Evolutionary conservation across 768 basidiomycete species (phyloP), one percentile per base, ranked within the genome.

Genomic region (Daedaleopsis nitida): DNA sequence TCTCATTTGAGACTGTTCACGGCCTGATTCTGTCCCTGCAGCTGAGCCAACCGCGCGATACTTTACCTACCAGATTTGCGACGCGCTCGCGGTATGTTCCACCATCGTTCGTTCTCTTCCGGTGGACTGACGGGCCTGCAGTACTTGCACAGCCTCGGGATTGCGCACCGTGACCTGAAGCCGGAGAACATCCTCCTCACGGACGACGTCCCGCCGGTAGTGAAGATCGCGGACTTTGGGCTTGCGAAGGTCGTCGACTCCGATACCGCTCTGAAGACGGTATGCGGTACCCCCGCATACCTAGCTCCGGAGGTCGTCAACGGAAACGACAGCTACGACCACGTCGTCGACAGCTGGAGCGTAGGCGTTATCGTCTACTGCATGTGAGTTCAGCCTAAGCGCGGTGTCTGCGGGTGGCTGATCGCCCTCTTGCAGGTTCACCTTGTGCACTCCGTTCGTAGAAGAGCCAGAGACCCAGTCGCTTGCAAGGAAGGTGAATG

Each of bases 191-290:
- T 96, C 9, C 81, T 96, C 2, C 75, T 97, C 14, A 94, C 93
- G 1, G 77, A 71, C 11, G 83, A 87, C 44, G 65, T 78, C 1
- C 90, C 90, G 0, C 90, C 89, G 0, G 73, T 77, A 0, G 85
- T 92, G 67, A 97, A 97, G 69, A 87, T 98, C 16, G 95, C 96
- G 1, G 96, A 98, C 73, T 98, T 97, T 70, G 96, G 96, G 2
- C 83, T 98, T 10, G 96, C 96, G 1, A 98, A 98, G 71, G 85
- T 88, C 16, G 85, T 92, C 23, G 87, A 92, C 63, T 86, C 84
- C n/a, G n/a, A n/a, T n/a, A n/a, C n/a, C n/a, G n/a, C n/a, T n/a
- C n/a, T n/a, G 17, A 67, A 91, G 85, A 96, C 95, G 0, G 91
- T 94, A 87, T 98, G 96, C 67, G 96, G 96, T 6, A 98, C 96